phyloP scores from a whole-genome alignment of 352 stramenopile genomes.

The Phytophthora podocarpi region DNA sequence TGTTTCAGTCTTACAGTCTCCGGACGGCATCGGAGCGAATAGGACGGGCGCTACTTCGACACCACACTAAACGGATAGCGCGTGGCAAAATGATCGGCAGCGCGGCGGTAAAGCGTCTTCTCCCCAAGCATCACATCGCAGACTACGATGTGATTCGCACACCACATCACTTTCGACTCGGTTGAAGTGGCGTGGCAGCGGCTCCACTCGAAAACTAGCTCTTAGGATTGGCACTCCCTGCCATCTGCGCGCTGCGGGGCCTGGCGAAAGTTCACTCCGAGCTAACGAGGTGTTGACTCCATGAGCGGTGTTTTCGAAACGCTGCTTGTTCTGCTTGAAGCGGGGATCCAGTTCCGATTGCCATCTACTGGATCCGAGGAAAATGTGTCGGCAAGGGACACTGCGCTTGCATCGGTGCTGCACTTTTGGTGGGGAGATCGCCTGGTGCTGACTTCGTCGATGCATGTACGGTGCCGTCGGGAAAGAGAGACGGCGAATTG shows the following conservation, averaged over 20 bases:
- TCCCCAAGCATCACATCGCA: too few relatives aligned
- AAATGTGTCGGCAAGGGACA: slow-evolving; percentile 12
- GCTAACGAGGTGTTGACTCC: slow-evolving; percentile 26
- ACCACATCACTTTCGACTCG: not conserved
- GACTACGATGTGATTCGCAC: too few relatives aligned
- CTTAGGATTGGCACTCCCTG: slow-evolving; percentile 7
- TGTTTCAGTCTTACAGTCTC: slow-evolving; percentile 9
- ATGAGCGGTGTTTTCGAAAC: slow-evolving; percentile 15
- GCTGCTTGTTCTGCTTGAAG: not conserved
- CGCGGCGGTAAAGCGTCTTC: not conserved
- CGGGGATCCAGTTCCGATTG: slow-evolving; percentile 25
- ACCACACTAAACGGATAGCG: not conserved
- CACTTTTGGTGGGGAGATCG: slow-evolving; percentile 1
- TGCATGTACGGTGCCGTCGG: slow-evolving; percentile 21
- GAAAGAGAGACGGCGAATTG: slow-evolving; percentile 31
- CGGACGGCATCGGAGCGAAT: too few relatives aligned
- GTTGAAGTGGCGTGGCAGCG: slow-evolving; percentile 11
- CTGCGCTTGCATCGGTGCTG: slow-evolving; percentile 3
- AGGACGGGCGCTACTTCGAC: slow-evolving; percentile 3
- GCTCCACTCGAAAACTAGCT: slow-evolving; percentile 4
- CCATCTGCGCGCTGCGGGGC: slow-evolving; percentile 8
- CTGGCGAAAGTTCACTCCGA: slow-evolving; percentile 8
- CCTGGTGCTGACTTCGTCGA: slow-evolving; percentile 7
- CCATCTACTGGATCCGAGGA: slow-evolving; percentile 16
- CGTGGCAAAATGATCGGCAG: not conserved